Conservation (phyloP, 1,284 basidiomycete genomes). For the Erythrobasidium hasegawianum region DNA sequence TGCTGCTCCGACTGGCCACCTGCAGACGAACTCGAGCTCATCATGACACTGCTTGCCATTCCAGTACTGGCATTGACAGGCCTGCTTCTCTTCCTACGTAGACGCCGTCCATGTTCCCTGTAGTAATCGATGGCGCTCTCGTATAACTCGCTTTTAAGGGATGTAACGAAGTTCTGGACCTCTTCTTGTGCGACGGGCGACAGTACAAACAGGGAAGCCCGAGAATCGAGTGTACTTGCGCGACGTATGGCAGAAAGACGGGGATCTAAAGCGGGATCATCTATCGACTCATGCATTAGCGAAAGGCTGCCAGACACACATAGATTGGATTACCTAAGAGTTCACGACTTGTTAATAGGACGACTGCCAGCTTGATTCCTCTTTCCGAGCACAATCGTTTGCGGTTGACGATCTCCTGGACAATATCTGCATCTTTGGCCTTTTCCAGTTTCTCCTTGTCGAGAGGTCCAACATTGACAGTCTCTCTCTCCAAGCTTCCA, state of each 20-base stretch:
- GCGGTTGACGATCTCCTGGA: conserved; percentile 69
- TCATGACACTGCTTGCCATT: conserved; percentile 1
- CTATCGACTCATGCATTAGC: conserved; percentile 52
- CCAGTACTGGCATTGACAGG: conserved; percentile 56
- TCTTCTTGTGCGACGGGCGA: conserved; percentile 80
- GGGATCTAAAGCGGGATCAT: conserved; percentile 74
- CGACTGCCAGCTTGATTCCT: conserved; percentile 88
- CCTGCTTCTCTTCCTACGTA: conserved; percentile 79
- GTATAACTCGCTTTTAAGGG: conserved; percentile 78
- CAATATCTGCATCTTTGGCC: conserved; percentile 66
- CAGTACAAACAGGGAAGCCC: conserved; percentile 87
- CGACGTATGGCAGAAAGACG: conserved; percentile 79
- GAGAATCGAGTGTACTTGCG: conserved; percentile 80
- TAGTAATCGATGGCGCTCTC: conserved; percentile 90
- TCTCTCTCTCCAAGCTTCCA: not conserved
- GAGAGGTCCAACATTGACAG: conserved; percentile 32
- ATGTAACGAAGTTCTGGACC: conserved; percentile 76
- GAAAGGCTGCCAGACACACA: not conserved
- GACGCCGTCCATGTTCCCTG: conserved; percentile 81
- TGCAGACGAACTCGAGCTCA: conserved; percentile 30
- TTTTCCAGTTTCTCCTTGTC: conserved; percentile 65
- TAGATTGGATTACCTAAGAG: conserved; percentile 62
- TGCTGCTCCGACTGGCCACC: conserved; percentile 33
- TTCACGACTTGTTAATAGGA: conserved; percentile 79
- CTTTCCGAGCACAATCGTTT: conserved; percentile 76